Conservation (phyloP, 192 early-diverging fungal genomes). For the Coemansia sp. region DNA sequence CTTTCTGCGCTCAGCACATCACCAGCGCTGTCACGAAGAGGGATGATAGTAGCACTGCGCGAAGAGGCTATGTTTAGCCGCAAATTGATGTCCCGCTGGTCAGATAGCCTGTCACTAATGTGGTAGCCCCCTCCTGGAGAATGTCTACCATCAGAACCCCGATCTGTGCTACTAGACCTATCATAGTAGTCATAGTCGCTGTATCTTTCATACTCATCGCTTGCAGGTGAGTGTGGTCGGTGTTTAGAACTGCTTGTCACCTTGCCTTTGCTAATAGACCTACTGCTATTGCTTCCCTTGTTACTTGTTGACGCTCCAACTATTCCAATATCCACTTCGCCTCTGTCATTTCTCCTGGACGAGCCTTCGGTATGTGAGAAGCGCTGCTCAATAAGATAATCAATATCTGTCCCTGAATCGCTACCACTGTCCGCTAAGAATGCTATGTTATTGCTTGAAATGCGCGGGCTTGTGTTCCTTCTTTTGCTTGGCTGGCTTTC, state of each 20-base stretch:
- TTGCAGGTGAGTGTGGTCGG: not conserved
- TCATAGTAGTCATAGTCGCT: constrained; percentile 4
- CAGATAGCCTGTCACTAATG: not conserved
- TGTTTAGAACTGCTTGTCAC: not conserved
- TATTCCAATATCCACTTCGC: constrained; percentile 20
- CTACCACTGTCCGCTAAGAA: constrained; percentile 20
- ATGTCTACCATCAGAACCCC: not conserved
- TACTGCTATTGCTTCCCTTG: not conserved
- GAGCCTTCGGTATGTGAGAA: constrained; percentile 2
- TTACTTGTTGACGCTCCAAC: constrained; percentile 17
- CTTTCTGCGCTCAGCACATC: constrained; percentile 15
- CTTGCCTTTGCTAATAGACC: not conserved
- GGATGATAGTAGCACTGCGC: not conserved
- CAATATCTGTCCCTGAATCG: constrained; percentile 15
- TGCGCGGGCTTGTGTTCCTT: constrained; percentile 23
- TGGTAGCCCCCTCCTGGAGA: not conserved
- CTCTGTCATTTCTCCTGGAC: not conserved
- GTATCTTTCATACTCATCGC: not conserved
- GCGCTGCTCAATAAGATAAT: constrained; percentile 16
- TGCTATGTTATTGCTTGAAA: constrained; percentile 9
- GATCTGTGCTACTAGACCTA: not conserved
- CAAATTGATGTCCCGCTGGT: not conserved
- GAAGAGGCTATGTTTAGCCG: not conserved
- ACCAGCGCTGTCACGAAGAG: constrained; percentile 14
- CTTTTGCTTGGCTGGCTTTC: constrained; percentile 11